phyloP scores from a whole-genome alignment of 2,329 filamentous ascomycete species.

The Alternaria ventricosa region DNA sequence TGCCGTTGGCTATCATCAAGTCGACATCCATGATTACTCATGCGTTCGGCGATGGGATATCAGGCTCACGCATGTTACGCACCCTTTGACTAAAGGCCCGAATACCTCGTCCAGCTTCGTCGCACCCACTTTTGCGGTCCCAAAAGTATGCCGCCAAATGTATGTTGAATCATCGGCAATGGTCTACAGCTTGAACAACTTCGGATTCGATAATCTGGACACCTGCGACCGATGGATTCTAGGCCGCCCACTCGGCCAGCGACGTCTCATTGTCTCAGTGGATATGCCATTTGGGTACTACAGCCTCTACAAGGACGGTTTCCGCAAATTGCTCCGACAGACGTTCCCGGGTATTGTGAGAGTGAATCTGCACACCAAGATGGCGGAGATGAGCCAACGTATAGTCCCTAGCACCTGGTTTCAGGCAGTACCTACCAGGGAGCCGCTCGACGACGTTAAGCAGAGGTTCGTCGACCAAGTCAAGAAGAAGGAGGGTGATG shows the following conservation, averaged over 20 bases:
- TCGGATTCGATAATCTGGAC: conserved; percentile 1
- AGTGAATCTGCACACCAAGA: conserved; percentile 10
- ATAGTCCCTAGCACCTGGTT: not conserved
- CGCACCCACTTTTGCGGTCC: conserved; percentile 2
- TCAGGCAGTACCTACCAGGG: not conserved
- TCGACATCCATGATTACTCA: not conserved
- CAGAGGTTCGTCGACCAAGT: conserved; percentile 5
- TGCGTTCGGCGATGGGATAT: not conserved
- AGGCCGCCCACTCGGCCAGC: conserved; percentile 11
- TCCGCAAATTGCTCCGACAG: conserved; percentile 6
- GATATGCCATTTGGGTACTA: conserved; percentile 15
- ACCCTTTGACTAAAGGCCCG: not conserved
- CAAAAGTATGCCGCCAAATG: conserved; percentile 16
- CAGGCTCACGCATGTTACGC: not conserved
- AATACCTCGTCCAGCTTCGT: not conserved
- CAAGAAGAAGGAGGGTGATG: conserved; percentile 10
- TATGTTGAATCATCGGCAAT: conserved; percentile 15
- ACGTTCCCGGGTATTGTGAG: conserved; percentile 18
- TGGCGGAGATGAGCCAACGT: not conserved
- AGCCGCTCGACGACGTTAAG: conserved; percentile 3
- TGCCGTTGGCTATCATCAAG: conserved; percentile 8
- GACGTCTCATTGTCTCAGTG: conserved; percentile 12
- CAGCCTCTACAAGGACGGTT: conserved; percentile 4
- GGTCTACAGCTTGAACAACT: conserved; percentile 14
- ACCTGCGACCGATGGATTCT: conserved; percentile 16